Evolutionary conservation across 164 flowering plant species (phyloP).

Genomic region (Dillenia suffruticosa): DNA sequence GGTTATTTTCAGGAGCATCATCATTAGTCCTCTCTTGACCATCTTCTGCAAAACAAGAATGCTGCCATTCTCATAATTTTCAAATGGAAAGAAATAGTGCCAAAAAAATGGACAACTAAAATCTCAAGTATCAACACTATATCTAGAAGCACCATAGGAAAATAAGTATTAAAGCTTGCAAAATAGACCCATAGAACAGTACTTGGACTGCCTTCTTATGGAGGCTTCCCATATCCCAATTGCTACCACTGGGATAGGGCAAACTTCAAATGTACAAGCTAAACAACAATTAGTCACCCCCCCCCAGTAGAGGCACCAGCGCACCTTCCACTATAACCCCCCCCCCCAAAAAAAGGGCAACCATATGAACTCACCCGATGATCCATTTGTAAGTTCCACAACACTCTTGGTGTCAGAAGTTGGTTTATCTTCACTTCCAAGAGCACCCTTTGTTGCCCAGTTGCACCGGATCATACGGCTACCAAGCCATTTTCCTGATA

Average conservation of each 20-base stretch:
- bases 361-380: constrained; percentile 56
- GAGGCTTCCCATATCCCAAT: too few species aligned
- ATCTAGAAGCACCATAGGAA: constrained; percentile 1
- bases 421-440: constrained; percentile 64
- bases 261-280: too few species aligned
- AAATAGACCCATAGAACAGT: too few species aligned
- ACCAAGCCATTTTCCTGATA: constrained; percentile 92
- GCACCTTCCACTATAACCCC: too few species aligned
- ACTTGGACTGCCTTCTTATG: too few species aligned
- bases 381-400: constrained; percentile 81
- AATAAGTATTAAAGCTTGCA: background rate
- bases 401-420: constrained; percentile 74
- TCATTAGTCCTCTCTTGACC: constrained; percentile 60
- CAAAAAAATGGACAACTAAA: background rate
- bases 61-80: background rate
- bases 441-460: constrained; percentile 99
- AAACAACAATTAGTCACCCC: too few species aligned
- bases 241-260: too few species aligned
- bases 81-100: background rate
- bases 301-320: too few species aligned
- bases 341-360: background rate
- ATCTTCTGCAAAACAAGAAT: constrained; percentile 54
- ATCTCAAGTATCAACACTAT: background rate
- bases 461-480: constrained; percentile 95
- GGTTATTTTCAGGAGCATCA: constrained; percentile 94